phyloP scores from a whole-genome alignment of 176 grass and related monocot genomes.

The bread wheat (Triticum aestivum) region IWGSC_CS_RefSeq_v2.1 NC_057809.1:2054669-2055168 shows the following conservation, averaged over 20 bases:
- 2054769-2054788: slow-evolving; percentile 42
- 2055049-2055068: slow-evolving; percentile 84
- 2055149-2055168: slow-evolving; percentile 55
- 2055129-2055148: slow-evolving; percentile 73
- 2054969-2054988: slow-evolving; percentile 68
- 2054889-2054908: slow-evolving; percentile 80
- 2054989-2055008: slow-evolving; percentile 62
- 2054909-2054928: slow-evolving; percentile 66
- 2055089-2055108: slow-evolving; percentile 59
- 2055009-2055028: slow-evolving; percentile 58
- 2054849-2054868: slow-evolving; percentile 55
- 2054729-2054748: slow-evolving; percentile 84
- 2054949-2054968: slow-evolving; percentile 76
- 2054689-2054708: slow-evolving; percentile 90
- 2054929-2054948: slow-evolving; percentile 96
- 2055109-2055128: slow-evolving; percentile 64
- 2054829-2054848: slow-evolving; percentile 67
- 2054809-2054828: slow-evolving; percentile 79
- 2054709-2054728: slow-evolving; percentile 83
- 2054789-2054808: slow-evolving; percentile 63
- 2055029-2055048: slow-evolving; percentile 42
- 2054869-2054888: slow-evolving; percentile 79
- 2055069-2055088: slow-evolving; percentile 60
- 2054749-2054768: slow-evolving; percentile 68
- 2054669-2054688: slow-evolving; percentile 57